Percentiles rank a stretch among this genome's conserved stretches.
These are phyloP conservation scores for Hypoxylon rubiginosum DNA, from an alignment of 2,329 filamentous ascomycete species.

Conservation along the genomic window DNA sequence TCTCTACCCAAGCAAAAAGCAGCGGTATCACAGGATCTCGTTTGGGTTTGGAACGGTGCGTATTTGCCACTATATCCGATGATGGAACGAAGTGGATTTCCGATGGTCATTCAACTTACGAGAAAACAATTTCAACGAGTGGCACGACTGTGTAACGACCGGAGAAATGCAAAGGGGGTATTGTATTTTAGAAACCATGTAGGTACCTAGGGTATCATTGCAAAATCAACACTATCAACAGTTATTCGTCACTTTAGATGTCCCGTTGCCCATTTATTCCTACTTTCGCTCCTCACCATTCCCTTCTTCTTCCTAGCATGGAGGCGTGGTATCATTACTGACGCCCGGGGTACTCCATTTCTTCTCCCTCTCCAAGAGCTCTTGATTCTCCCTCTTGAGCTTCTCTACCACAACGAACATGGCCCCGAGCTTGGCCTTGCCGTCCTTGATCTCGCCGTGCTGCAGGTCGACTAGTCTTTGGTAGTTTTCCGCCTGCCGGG, in stretches of 20 bases:
- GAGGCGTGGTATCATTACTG: not conserved
- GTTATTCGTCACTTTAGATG: too few relatives aligned
- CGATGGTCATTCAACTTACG: not conserved
- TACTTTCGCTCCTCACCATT: too few relatives aligned
- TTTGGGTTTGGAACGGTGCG: not conserved
- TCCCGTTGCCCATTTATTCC: too few relatives aligned
- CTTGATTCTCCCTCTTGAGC: constrained; percentile 7
- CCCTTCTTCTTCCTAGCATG: too few relatives aligned
- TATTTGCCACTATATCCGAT: not conserved
- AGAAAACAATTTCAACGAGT: not conserved
- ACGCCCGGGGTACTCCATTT: not conserved
- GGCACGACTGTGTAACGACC: not conserved
- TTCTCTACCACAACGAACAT: not conserved
- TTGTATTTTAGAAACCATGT: too few relatives aligned
- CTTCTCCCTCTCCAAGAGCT: not conserved
- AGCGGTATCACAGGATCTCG: not conserved
- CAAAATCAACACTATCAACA: too few relatives aligned
- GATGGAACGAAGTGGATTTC: not conserved
- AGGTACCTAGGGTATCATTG: too few relatives aligned
- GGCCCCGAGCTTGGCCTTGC: not conserved
- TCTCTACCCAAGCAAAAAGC: constrained; percentile 1
- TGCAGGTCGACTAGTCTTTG: constrained; percentile 10
- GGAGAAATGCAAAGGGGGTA: not conserved
- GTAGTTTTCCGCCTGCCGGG: constrained; percentile 17
- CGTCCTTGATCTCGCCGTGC: constrained; percentile 26